These are phyloP conservation scores for Penicillium malachiteum DNA, from an alignment of 495 filamentous ascomycete species.

Conservation along the genomic window DNA sequence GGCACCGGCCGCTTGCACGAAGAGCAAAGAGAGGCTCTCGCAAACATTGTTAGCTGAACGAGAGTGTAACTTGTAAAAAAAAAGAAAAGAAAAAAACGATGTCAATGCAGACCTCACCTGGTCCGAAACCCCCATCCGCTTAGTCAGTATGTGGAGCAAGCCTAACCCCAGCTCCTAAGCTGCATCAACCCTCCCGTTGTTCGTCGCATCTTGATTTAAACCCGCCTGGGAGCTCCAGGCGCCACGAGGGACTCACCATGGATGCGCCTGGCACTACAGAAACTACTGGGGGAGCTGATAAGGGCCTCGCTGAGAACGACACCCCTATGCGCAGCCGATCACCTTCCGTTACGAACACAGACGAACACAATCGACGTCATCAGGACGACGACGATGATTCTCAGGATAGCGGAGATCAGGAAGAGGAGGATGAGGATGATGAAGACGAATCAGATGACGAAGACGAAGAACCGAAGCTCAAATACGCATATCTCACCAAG, in stretches of 20 bases:
- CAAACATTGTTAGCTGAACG: constrained; percentile 32
- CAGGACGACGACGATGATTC: constrained; percentile 21
- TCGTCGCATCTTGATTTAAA: constrained; percentile 25
- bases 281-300: constrained; percentile 25
- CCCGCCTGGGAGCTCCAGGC: constrained; percentile 24
- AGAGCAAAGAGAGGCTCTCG: constrained; percentile 34
- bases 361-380: constrained; percentile 20
- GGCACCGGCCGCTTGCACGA: constrained; percentile 28
- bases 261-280: constrained; percentile 45
- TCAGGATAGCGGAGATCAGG: constrained; percentile 3
- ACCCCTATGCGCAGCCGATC: constrained; percentile 24
- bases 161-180: constrained; percentile 27
- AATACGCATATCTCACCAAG: constrained; percentile 83
- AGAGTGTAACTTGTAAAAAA: neutral
- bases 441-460: constrained; percentile 74
- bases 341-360: constrained; percentile 18
- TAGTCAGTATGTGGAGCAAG: constrained; percentile 22
- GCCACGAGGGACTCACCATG: constrained; percentile 40
- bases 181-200: constrained; percentile 12
- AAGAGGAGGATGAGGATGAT: constrained; percentile 44
- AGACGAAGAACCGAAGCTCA: constrained; percentile 93
- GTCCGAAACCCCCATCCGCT: constrained; percentile 18
- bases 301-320: constrained; percentile 18
- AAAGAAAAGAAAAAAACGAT: constrained; percentile 9
- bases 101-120: constrained; percentile 14